Evolutionary conservation across 805 yeast species (phyloP).

Genomic region (Pichia heedii): DNA sequence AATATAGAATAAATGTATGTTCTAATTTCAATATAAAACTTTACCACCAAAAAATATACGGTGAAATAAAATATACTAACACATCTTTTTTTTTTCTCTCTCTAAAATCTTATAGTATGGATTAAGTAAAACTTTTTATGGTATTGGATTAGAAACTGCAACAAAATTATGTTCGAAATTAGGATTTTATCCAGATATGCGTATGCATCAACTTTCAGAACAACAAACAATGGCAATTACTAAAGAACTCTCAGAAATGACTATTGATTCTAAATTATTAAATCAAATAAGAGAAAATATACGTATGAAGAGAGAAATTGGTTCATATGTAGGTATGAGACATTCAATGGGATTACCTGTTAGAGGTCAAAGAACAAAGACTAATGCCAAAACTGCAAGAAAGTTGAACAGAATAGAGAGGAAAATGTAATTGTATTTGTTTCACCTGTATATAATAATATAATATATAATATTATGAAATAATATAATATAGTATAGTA

Average conservation of each 20-base stretch:
- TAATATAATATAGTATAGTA: too few relatives aligned
- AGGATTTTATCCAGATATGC: slow-evolving; percentile 88
- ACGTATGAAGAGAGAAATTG: slow-evolving; percentile 66
- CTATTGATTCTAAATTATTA: slow-evolving; percentile 72
- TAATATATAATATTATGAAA: too few relatives aligned
- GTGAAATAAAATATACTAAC: too few relatives aligned
- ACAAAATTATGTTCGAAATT: slow-evolving; percentile 72
- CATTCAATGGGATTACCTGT: slow-evolving; percentile 80
- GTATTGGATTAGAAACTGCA: slow-evolving; percentile 72
- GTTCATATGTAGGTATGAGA: slow-evolving; percentile 81
- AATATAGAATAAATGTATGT: slow-evolving; percentile 26
- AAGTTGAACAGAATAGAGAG: slow-evolving; percentile 73
- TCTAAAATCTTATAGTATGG: slow-evolving; percentile 33
- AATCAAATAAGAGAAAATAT: slow-evolving; percentile 74
- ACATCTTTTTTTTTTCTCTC: background rate
- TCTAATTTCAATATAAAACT: too few relatives aligned
- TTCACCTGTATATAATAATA: background rate
- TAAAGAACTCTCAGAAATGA: slow-evolving; percentile 75
- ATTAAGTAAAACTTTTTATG: slow-evolving; percentile 73
- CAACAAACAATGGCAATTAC: slow-evolving; percentile 79
- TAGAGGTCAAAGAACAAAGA: slow-evolving; percentile 85
- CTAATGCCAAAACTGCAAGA: slow-evolving; percentile 85
- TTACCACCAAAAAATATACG: too few relatives aligned
- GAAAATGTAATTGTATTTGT: slow-evolving; percentile 11
- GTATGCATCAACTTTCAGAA: slow-evolving; percentile 87